Conservation (phyloP, 2,329 filamentous ascomycete species). For the Cercospora beticola region DNA sequence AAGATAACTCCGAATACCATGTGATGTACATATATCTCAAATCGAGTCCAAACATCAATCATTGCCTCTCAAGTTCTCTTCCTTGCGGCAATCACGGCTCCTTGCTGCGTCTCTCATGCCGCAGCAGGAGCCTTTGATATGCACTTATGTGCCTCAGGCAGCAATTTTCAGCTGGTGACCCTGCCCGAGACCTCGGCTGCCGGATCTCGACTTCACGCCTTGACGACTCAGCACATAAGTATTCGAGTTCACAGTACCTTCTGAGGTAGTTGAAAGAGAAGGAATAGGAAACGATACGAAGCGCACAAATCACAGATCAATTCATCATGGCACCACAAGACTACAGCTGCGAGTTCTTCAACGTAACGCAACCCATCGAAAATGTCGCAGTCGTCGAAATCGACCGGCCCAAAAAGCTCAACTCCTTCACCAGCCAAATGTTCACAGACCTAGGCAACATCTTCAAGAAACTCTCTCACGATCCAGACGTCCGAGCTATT, state of each 20-base stretch:
- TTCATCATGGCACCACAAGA: slow-evolving; percentile 21
- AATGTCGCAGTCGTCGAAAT: slow-evolving; percentile 86
- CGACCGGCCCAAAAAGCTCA: slow-evolving; percentile 81
- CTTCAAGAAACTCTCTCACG: slow-evolving; percentile 69
- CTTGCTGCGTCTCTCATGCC: background rate
- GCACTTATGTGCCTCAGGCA: background rate
- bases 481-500: slow-evolving; percentile 71
- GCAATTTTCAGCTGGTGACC: background rate
- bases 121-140: background rate
- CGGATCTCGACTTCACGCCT: background rate
- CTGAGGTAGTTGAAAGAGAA: background rate
- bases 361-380: slow-evolving; percentile 64
- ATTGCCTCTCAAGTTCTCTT: background rate
- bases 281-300: background rate
- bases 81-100: background rate
- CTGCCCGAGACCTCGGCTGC: background rate
- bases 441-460: slow-evolving; percentile 76
- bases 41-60: background rate
- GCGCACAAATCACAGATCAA: background rate
- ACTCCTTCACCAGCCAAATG: slow-evolving; percentile 71
- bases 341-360: slow-evolving; percentile 26
- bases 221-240: background rate
- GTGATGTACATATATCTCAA: background rate
- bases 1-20: background rate
- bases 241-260: background rate